A percentile compares a stretch with the other conserved stretches of the same genome.
These are phyloP conservation scores for Balamuthia mandrillaris DNA, from an alignment of 208 protist species.

Conservation along the genomic window DNA sequence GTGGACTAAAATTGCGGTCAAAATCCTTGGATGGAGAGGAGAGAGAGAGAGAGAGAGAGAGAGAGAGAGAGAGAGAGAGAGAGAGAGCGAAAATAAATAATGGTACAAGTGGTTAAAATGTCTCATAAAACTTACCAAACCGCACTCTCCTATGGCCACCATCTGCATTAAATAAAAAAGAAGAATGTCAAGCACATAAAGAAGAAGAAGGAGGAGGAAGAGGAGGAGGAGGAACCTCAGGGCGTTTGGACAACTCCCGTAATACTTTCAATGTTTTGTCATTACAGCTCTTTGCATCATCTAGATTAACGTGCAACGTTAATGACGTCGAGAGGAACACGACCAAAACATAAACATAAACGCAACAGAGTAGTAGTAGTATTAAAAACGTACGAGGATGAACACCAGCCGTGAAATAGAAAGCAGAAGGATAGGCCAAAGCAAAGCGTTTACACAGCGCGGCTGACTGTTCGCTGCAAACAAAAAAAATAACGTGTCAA, in stretches of 20 bases:
- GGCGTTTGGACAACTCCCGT: not conserved
- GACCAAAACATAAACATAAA: too few species aligned
- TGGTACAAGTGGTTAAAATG: too few species aligned
- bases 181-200: not conserved
- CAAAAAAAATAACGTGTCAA: too few species aligned
- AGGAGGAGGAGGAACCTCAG: not conserved
- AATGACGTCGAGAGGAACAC: too few species aligned
- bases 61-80: too few species aligned
- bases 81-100: too few species aligned
- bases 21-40: too few species aligned
- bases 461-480: not conserved
- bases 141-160: conserved; percentile 36
- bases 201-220: not conserved
- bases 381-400: too few species aligned
- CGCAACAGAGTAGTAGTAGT: too few species aligned
- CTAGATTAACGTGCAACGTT: too few species aligned
- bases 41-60: too few species aligned
- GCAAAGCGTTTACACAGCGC: not conserved
- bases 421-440: not conserved
- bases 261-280: not conserved
- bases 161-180: not conserved
- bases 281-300: conserved; percentile 37
- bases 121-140: too few species aligned
- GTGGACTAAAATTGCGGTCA: conserved; percentile 32
- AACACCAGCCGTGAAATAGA: conserved; percentile 35